A percentile compares a stretch with the other conserved stretches of the same genome.
phyloP scores from a whole-genome alignment of 2,329 filamentous ascomycete species.

The Boeremia lycopersici region DNA sequence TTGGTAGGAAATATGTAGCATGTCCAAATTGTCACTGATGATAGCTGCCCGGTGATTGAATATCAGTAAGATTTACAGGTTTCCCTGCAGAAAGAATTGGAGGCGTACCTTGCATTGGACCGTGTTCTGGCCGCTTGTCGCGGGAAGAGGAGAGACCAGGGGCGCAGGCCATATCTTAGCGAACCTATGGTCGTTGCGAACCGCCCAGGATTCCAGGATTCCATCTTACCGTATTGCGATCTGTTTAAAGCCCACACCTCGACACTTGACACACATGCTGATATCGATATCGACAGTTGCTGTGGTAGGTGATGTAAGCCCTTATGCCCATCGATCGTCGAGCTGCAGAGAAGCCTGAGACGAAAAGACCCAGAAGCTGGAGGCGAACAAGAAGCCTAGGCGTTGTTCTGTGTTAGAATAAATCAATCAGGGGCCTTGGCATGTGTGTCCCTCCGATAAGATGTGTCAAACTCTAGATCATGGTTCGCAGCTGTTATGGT shows the following conservation, averaged over 20 bases:
- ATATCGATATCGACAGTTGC: not conserved
- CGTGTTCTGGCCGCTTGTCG: conserved; percentile 2
- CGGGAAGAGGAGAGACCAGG: not conserved
- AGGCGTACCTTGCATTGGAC: conserved; percentile 8
- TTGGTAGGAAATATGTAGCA: no score
- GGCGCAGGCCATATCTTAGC: not conserved
- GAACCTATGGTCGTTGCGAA: not conserved
- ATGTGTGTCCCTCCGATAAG: no score
- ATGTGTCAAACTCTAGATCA: no score
- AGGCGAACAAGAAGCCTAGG: no score
- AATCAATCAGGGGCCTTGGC: no score
- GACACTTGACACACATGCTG: not conserved
- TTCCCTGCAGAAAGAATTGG: conserved; percentile 3
- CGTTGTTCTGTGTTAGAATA: no score
- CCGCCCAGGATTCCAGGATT: not conserved
- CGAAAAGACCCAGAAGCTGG: no score
- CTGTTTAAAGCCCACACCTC: not conserved
- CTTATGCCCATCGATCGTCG: no score
- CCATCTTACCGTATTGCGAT: not conserved
- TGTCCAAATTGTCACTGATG: not conserved
- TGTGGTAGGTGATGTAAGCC: not conserved
- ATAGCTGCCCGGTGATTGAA: not conserved
- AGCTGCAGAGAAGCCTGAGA: no score
- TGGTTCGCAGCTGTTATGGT: no score
- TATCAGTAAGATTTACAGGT: not conserved